Conservation (phyloP, 306 rosid genomes). For the Lupinus albus region DNA sequence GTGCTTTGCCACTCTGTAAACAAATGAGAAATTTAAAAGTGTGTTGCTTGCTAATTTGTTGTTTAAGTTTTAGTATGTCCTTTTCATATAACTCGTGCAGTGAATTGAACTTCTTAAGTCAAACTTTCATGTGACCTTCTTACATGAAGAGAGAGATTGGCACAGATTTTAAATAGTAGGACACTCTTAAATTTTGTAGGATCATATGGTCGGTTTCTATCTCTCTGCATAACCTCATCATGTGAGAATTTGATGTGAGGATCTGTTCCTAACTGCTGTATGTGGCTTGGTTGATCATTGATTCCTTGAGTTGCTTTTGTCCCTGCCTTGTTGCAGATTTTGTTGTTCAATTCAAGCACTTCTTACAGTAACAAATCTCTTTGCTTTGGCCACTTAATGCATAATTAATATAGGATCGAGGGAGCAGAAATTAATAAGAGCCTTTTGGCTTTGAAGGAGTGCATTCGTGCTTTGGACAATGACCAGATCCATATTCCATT, state of each 20-base stretch:
- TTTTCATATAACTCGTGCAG: constrained; percentile 1
- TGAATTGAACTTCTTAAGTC: too few species aligned
- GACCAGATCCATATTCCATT: constrained; percentile 97
- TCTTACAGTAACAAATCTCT: not conserved
- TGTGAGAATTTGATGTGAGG: too few species aligned
- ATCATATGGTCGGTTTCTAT: too few species aligned
- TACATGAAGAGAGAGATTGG: too few species aligned
- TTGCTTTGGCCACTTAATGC: constrained; percentile 5
- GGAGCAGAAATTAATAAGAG: constrained; percentile 98
- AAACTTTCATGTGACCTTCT: too few species aligned
- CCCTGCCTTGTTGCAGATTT: constrained; percentile 2
- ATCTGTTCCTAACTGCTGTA: too few species aligned
- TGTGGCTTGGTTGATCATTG: not conserved
- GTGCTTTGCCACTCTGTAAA: not conserved
- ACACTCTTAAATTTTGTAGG: too few species aligned
- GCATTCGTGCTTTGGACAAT: constrained; percentile 97
- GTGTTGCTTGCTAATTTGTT: too few species aligned
- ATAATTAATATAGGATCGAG: constrained; percentile 65
- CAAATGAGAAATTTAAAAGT: too few species aligned
- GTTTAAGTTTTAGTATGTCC: not conserved
- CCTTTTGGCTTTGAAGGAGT: constrained; percentile 96
- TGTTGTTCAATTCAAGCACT: constrained; percentile 11
- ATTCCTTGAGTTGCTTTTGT: constrained; percentile 16
- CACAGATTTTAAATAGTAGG: too few species aligned
- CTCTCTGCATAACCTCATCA: too few species aligned